These are phyloP conservation scores for Coprinopsis cinerea DNA, from an alignment of 768 basidiomycete species.

Conservation along the genomic window DNA sequence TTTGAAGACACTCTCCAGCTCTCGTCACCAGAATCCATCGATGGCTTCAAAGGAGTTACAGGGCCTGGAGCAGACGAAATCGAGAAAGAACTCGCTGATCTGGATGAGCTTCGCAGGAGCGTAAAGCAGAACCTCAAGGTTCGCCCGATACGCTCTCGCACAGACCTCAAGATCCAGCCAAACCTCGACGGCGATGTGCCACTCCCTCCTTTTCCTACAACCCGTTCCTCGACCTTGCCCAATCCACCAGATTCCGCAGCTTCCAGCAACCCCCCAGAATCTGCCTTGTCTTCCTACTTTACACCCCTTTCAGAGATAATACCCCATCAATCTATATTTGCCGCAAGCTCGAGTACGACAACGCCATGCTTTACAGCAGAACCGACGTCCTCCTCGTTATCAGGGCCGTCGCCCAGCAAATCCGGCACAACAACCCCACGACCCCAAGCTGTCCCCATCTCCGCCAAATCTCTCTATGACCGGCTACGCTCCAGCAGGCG, in stretches of 20 bases:
- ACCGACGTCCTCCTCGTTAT: background rate
- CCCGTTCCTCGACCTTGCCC: background rate
- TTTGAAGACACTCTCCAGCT: constrained; percentile 35
- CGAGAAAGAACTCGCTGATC: constrained; percentile 57
- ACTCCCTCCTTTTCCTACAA: background rate
- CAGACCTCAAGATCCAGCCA: constrained; percentile 20
- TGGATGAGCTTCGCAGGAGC: constrained; percentile 63
- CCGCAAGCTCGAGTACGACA: constrained; percentile 1
- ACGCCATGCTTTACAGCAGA: background rate
- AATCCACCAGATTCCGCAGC: background rate
- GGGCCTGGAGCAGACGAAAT: constrained; percentile 43
- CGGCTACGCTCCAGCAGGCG: constrained; percentile 45
- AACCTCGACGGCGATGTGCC: background rate
- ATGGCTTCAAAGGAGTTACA: constrained; percentile 7
- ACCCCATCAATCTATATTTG: constrained; percentile 3
- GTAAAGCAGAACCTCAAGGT: constrained; percentile 75
- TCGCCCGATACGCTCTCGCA: constrained; percentile 62
- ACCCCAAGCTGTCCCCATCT: constrained; percentile 19
- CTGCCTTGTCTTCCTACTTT: constrained; percentile 38
- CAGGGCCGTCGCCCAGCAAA: background rate
- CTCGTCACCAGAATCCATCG: constrained; percentile 32
- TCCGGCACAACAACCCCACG: constrained; percentile 9
- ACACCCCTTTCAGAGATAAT: constrained; percentile 42
- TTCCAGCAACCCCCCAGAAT: constrained; percentile 2
- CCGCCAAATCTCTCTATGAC: constrained; percentile 40